Evolutionary conservation across 2,329 filamentous ascomycete species (phyloP), one percentile per base, ranked within the genome.

Genomic region (Pyrenochaeta sp.): DNA sequence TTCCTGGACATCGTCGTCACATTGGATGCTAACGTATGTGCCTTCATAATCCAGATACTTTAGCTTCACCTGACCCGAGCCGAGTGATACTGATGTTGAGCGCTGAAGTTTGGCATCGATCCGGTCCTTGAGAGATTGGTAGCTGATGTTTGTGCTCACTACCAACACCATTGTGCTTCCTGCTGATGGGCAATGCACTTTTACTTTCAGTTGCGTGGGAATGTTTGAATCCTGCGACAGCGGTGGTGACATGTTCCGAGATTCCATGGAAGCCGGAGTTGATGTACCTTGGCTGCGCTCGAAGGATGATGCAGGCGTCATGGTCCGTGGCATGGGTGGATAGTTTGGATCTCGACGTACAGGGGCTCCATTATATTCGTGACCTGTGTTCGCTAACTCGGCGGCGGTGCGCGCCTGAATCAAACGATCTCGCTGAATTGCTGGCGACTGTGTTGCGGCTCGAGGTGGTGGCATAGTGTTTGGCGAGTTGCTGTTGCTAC

Each of bases 151-250:
- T 72, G 90, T 95, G 21, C 90, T 89, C 28, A 96, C 95, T 8
- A 99, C 93, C n/a, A 99, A 81, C 1, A 93, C 96, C 46, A 96
- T 88, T 58, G 95, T 95, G 65, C 92, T 94, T 32, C 88, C 88
- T 31, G 94, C 90, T 3, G 74, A 70, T 3, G 74, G 73, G 66
- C 90, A 95, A 65, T 93, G 93, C 44, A 99, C 91, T 69, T 95
- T 96, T 36, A 96, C 92, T 74, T 96, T 97, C 37, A 99, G 81
- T 65, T 97, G 94, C 6, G 89, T 91, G 65, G 69, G 80, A 65
- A 80, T 78, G 43, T 53, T 61, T 4, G 58, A 51, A 13, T 61
- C 41, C 39, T 52, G 27, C 44, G 51, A 15, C 44, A 72, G 53
- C 7, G 69, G 68, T n/a, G 69, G 69, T 7, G 69, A 72, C 58